These are phyloP conservation scores for Candida odintsovae DNA, from an alignment of 805 yeast genomes.

Conservation along the genomic window DNA sequence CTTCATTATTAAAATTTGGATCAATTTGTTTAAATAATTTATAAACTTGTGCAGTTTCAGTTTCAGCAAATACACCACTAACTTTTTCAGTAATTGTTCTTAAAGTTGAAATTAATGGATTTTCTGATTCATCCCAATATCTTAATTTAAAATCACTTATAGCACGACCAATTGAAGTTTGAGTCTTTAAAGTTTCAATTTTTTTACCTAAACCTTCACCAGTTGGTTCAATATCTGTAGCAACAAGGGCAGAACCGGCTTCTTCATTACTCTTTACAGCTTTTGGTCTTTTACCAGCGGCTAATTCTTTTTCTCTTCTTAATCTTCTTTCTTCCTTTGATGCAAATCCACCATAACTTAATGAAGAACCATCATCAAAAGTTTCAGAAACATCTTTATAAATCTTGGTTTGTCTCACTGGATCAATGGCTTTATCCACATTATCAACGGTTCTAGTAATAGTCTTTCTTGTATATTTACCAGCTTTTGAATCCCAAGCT, in stretches of 20 bases:
- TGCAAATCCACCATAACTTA: slow-evolving; percentile 89
- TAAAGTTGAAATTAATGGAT: slow-evolving; percentile 75
- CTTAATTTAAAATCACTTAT: slow-evolving; percentile 55
- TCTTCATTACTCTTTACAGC: slow-evolving; percentile 73
- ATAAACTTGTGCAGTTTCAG: slow-evolving; percentile 91
- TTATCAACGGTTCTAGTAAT: slow-evolving; percentile 78
- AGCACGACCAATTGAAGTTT: slow-evolving; percentile 63
- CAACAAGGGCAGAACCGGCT: slow-evolving; percentile 77
- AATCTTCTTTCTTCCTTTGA: slow-evolving; percentile 72
- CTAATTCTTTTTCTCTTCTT: slow-evolving; percentile 61
- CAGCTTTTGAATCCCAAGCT: slow-evolving; percentile 96
- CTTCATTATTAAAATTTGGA: slow-evolving; percentile 76
- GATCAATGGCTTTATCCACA: slow-evolving; percentile 85
- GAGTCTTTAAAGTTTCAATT: slow-evolving; percentile 60
- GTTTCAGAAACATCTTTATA: slow-evolving; percentile 86
- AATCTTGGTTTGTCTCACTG: slow-evolving; percentile 84
- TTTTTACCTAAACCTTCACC: slow-evolving; percentile 61
- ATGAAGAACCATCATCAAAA: slow-evolving; percentile 86
- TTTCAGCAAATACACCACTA: slow-evolving; percentile 81
- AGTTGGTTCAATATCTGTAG: slow-evolving; percentile 75
- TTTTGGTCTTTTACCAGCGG: slow-evolving; percentile 53
- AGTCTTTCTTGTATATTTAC: slow-evolving; percentile 80
- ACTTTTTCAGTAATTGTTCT: slow-evolving; percentile 77
- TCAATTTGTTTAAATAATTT: slow-evolving; percentile 84
- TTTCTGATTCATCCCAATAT: slow-evolving; percentile 88